phyloP scores from a whole-genome alignment of 1,139 yeast species.

The Entelexis sorbosivorans region DNA sequence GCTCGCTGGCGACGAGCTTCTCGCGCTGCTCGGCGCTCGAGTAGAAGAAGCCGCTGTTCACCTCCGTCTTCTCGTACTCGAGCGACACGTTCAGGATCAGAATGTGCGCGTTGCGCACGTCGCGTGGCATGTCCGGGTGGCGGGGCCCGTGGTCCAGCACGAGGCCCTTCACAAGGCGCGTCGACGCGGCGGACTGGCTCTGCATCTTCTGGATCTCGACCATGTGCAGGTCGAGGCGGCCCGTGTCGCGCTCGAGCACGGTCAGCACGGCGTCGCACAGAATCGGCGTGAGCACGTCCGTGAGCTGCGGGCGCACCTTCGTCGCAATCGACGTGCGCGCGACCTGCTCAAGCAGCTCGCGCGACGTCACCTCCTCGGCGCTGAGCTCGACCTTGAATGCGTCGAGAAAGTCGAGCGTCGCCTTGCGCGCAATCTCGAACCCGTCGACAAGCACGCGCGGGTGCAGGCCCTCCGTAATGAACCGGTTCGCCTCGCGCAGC shows the following conservation, averaged over 20 bases:
- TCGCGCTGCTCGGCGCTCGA: conserved; percentile 95
- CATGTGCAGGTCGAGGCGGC: conserved; percentile 81
- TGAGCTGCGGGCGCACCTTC: conserved; percentile 64
- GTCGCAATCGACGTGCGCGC: conserved; percentile 84
- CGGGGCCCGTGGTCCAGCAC: conserved; percentile 98
- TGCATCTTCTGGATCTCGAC: conserved; percentile 98
- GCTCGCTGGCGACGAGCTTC: conserved; percentile 83
- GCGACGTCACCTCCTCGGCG: conserved; percentile 39
- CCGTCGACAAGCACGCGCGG: conserved; percentile 94
- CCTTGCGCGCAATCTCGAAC: conserved; percentile 77
- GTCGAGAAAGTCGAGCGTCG: conserved; percentile 58
- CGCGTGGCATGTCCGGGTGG: conserved; percentile 97
- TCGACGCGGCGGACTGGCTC: conserved; percentile 74
- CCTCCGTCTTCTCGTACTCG: conserved; percentile 97
- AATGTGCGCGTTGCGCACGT: conserved; percentile 70
- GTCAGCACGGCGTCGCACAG: conserved; percentile 92
- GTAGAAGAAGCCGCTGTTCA: conserved; percentile 90
- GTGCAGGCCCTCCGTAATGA: conserved; percentile 85
- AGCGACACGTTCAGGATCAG: conserved; percentile 84
- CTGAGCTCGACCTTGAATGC: conserved; percentile 36
- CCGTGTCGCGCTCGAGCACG: conserved; percentile 44
- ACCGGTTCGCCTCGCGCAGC: conserved; percentile 88
- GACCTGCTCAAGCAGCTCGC: conserved; percentile 82
- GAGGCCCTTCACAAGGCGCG: conserved; percentile 74
- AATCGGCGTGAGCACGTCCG: conserved; percentile 78